Evolutionary conservation across 345 rosid genomes (phyloP), one percentile per base, ranked within the genome.

Genomic region (Zanthoxylum bungeanum): DNA sequence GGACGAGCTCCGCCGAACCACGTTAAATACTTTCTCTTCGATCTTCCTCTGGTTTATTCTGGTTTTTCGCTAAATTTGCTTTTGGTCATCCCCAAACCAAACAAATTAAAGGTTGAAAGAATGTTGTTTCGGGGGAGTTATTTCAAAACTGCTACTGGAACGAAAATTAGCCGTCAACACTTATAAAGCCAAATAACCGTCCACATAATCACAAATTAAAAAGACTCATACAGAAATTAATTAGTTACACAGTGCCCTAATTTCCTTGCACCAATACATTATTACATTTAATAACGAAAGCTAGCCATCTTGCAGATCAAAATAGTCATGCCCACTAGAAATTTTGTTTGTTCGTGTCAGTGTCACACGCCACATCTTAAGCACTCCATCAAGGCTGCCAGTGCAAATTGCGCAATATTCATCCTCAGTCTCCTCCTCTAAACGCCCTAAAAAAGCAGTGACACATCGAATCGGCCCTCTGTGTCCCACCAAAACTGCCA

Each of bases 301-400:
- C 33, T 50, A 51, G 2, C 33, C 60, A 37, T 56, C 60, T 30
- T 82, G 66, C 34, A 79, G 70, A 16, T 74, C 79, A 69, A 79
- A 79, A 34, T 71, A 77, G 42, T 77, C 73, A 33, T 33, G n/a
- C 14, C 68, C 69, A 56, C 7, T 0, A 16, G 73, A 66, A 27
- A 28, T 69, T 36, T 62, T n/a, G n/a, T n/a, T 77, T 2, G 33
- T 31, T 0, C 57, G 75, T 1, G 65, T 70, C 37, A 79, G 75
- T 1, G 65, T 70, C 37, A 79, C 84, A 0, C 83, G 76, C 88
- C 85, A 87, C 31, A 81, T 52, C 75, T 87, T 87, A 11, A 84
- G 72, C 25, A 78, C 91, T 9, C 87, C 85, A 34, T 87, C 91
- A 28, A 87, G 87, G 62, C 91, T 85, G 1, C 87, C 88, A 0